Percentiles rank a stretch among this genome's conserved stretches.
Conservation (phyloP, 2,329 filamentous ascomycete species). For the Pseudohalonectria lignicola region DNA sequence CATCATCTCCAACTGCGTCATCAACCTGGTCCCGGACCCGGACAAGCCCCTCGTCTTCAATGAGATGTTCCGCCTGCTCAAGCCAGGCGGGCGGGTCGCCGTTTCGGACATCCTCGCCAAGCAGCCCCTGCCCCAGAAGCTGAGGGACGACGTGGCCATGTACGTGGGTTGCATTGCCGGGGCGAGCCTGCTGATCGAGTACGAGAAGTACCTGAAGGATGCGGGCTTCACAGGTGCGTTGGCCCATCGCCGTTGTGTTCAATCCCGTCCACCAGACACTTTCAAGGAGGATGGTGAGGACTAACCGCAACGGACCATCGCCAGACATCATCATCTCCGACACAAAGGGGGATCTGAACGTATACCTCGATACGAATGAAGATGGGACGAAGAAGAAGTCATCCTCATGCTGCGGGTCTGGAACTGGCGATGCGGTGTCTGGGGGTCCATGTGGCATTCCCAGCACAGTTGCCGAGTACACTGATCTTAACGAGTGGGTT, state of each 20-base stretch:
- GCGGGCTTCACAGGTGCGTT: constrained; percentile 37
- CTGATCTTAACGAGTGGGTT: constrained; percentile 38
- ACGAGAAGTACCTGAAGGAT: constrained; percentile 35
- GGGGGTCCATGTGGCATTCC: no score
- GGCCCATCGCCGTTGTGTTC: no score
- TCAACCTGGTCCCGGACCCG: constrained; percentile 42
- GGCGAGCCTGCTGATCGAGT: constrained; percentile 38
- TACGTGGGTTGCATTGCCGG: constrained; percentile 52
- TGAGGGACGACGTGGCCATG: constrained; percentile 36
- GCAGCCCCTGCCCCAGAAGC: constrained; percentile 31
- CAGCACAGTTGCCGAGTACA: no score
- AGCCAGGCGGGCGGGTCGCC: constrained; percentile 44
- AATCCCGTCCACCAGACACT: no score
- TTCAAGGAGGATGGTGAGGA: no score
- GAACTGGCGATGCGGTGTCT: no score
- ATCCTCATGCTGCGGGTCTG: background rate
- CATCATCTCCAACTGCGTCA: constrained; percentile 53
- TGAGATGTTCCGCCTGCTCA: constrained; percentile 48
- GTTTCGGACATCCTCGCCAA: constrained; percentile 48
- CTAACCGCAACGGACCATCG: no score
- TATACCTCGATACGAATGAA: constrained; percentile 25
- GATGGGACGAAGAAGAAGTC: constrained; percentile 9
- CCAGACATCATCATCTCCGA: constrained; percentile 32
- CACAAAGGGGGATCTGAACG: constrained; percentile 32
- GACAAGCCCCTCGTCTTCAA: constrained; percentile 44